These are phyloP conservation scores for Magnolia sinica DNA, from an alignment of 164 flowering plant genomes.

Conservation along the genomic window DNA sequence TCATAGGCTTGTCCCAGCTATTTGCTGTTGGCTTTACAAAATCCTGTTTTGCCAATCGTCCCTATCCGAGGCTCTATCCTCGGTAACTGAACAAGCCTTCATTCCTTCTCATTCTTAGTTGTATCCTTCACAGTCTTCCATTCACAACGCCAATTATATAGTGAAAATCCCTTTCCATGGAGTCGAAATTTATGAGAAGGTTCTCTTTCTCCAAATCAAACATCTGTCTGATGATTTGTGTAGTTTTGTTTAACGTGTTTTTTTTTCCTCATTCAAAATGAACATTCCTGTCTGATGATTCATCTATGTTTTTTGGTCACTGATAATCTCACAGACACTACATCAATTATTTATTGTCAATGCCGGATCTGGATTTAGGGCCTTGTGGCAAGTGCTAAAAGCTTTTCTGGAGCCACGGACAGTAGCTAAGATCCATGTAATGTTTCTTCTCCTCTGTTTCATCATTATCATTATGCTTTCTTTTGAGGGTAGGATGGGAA, in stretches of 20 bases:
- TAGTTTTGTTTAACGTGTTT: neutral
- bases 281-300: neutral
- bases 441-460: neutral
- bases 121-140: too few relatives aligned
- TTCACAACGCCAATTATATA: too few relatives aligned
- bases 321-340: slow-evolving; percentile 52
- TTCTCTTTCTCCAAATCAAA: too few relatives aligned
- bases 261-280: neutral
- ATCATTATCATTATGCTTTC: neutral
- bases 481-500: neutral
- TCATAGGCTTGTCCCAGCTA: too few relatives aligned
- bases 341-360: slow-evolving; percentile 58
- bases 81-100: neutral
- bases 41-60: neutral
- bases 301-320: slow-evolving; percentile 1
- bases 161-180: too few relatives aligned
- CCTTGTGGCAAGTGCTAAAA: slow-evolving; percentile 57
- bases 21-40: too few relatives aligned
- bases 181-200: too few relatives aligned
- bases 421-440: slow-evolving; percentile 53
- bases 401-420: slow-evolving; percentile 63
- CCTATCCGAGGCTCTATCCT: neutral
- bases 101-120: neutral
- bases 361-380: slow-evolving; percentile 72
- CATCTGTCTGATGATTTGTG: too few relatives aligned